Evolutionary conservation across 164 flowering plant species (phyloP), one percentile per base, ranked within the genome.

Genomic region (Platanus orientalis): DNA sequence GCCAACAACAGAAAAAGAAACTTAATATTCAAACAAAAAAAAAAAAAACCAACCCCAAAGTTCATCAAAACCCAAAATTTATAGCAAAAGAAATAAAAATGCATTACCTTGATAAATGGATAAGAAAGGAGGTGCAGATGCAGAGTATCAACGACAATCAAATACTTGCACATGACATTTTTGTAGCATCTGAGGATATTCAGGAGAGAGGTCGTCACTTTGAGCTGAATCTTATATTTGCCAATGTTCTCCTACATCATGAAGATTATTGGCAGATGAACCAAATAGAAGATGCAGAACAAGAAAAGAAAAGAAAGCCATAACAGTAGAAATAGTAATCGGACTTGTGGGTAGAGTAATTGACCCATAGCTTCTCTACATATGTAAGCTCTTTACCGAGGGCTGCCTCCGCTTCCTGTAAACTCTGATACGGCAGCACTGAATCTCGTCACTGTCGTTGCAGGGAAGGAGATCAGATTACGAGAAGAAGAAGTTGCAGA

Each of bases 61-160:
- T 45, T 16, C 4, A 16, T 42, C 4, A 3, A 36, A 36, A 14
- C 42, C 12, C 7, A 36, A n/a, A n/a, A 36, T 36, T 36, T 14
- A n/a, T n/a, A 7, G 42, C 9, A 14, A 36, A 10, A 36, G 42
- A 36, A 36, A 1, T 23, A 54, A 32, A 32, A 11, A 54, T 25
- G 32, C 4, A 17, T 2, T 27, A 71, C 79, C 76, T 73, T 73
- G 20, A 76, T 39, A 39, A 58, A 48, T 44, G 97, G 97, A 28
- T 79, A 89, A 1, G 97, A 89, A n/a, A 83, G 71, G 64, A 94
- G 81, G 61, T 94, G 96, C 5, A 90, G 81, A 45, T 94, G 96
- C 5, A 90, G 81, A 45, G 97, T 96, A 7, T 91, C 96, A 1
- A 90, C 86, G 21, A 80, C 82, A 53, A 81, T 64, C 24, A 87